Evolutionary conservation across 495 filamentous ascomycete genomes (phyloP).

Genomic region (Sabuloglossum arenarium): DNA sequence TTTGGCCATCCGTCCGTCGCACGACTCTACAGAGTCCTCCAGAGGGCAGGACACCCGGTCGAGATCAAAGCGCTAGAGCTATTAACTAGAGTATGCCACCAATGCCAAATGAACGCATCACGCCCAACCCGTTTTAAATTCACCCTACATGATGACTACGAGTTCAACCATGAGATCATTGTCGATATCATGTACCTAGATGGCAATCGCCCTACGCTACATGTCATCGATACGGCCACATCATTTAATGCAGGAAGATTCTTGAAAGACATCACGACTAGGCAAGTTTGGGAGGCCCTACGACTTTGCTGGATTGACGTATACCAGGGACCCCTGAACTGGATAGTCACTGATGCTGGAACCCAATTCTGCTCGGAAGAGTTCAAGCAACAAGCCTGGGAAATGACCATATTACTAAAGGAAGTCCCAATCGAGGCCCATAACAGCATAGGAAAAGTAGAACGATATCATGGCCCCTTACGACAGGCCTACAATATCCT

Average conservation of each 20-base stretch:
- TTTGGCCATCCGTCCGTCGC: too few species aligned
- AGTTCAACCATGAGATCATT: too few species aligned
- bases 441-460: conserved; percentile 11
- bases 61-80: too few species aligned
- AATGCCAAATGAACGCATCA: too few species aligned
- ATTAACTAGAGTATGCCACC: too few species aligned
- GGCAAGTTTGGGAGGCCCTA: conserved; percentile 10
- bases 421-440: conserved; percentile 10
- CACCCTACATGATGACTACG: too few species aligned
- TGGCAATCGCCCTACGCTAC: not conserved
- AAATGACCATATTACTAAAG: conserved; percentile 2
- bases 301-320: conserved; percentile 12
- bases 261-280: conserved; percentile 6
- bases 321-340: conserved; percentile 12
- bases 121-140: too few species aligned
- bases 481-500: conserved; percentile 10
- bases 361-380: conserved; percentile 14
- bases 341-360: conserved; percentile 9
- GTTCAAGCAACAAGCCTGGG: conserved; percentile 8
- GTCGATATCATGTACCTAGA: too few species aligned
- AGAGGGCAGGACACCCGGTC: too few species aligned
- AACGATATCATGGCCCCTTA: conserved; percentile 9
- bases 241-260: conserved; percentile 7
- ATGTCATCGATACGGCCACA: conserved; percentile 5
- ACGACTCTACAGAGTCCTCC: too few species aligned